A percentile compares a stretch with the other conserved stretches of the same genome.
Conservation (phyloP, 306 rosid genomes). For the Quercus variabilis region DNA sequence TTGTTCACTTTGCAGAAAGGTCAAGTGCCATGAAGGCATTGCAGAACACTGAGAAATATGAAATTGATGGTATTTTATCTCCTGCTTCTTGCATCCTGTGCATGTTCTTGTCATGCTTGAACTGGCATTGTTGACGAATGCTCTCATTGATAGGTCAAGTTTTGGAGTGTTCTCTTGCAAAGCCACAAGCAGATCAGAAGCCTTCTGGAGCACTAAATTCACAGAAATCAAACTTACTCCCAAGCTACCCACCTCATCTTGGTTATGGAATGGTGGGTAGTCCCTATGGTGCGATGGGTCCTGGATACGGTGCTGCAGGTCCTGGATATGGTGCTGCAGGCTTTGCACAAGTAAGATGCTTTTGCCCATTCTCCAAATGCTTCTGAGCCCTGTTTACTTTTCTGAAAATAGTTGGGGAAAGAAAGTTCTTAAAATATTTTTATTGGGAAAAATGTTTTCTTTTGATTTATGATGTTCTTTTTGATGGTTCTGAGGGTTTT, state of each 20-base stretch:
- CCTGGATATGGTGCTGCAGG: conserved; percentile 58
- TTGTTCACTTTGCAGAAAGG: conserved; percentile 68
- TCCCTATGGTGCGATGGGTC: conserved; percentile 48
- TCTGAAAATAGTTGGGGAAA: not conserved
- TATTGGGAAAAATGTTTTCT: not conserved
- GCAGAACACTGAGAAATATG: conserved; percentile 62
- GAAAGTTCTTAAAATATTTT: not conserved
- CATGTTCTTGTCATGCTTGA: not conserved
- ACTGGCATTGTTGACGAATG: conserved; percentile 6
- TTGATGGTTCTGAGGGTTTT: not conserved
- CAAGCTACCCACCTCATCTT: conserved; percentile 50
- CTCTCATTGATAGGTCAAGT: conserved; percentile 49
- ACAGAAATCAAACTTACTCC: conserved; percentile 37
- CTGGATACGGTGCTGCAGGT: conserved; percentile 57
- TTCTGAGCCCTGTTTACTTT: not conserved
- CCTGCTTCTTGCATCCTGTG: conserved; percentile 6
- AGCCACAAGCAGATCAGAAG: conserved; percentile 63
- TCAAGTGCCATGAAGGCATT: conserved; percentile 65
- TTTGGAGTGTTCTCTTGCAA: conserved; percentile 71
- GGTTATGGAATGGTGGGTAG: conserved; percentile 61
- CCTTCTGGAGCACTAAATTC: conserved; percentile 39
- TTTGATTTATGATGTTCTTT: not conserved
- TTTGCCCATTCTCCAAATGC: not conserved
- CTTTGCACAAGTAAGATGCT: conserved; percentile 57
- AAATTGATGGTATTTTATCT: conserved; percentile 52